phyloP scores from a whole-genome alignment of 129 eudicot genomes.

The Flaveria brownii region DNA sequence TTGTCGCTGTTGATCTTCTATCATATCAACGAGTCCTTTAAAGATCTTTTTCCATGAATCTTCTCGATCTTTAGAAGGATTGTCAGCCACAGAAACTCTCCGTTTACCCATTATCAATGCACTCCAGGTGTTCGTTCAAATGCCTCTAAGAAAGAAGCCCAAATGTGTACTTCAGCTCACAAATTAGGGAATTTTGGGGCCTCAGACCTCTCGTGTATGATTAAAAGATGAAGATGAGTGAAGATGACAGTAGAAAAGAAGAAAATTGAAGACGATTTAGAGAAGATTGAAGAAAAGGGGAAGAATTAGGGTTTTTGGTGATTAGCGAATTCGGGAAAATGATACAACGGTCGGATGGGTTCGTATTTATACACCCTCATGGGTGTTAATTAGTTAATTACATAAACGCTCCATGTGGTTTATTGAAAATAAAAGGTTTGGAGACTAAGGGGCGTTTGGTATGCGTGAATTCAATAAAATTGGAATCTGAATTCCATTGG shows the following conservation, averaged over 20 bases:
- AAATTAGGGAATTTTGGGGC: background rate
- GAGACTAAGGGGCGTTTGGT: no score
- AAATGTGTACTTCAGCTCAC: background rate
- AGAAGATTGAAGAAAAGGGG: background rate
- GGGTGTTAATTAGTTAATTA: no score
- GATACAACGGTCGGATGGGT: constrained; percentile 35
- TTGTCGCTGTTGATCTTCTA: constrained; percentile 40
- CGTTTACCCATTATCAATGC: constrained; percentile 41
- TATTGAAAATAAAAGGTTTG: no score
- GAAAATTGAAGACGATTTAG: background rate
- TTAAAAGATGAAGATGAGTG: background rate
- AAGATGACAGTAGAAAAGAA: background rate
- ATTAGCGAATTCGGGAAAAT: constrained; percentile 2
- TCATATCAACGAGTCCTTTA: constrained; percentile 45
- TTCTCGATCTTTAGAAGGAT: constrained; percentile 40
- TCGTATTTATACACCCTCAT: background rate
- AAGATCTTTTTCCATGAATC: constrained; percentile 56
- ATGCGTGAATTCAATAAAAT: no score
- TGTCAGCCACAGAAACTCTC: constrained; percentile 23
- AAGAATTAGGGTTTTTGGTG: constrained; percentile 24
- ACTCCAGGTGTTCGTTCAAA: constrained; percentile 24
- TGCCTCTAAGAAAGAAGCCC: constrained; percentile 21
- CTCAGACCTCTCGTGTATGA: background rate
- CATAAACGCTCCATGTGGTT: no score
- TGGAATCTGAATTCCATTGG: no score